Evolutionary conservation across 2,329 filamentous ascomycete genomes (phyloP).

Genomic region (Colletotrichum cuscutae): DNA sequence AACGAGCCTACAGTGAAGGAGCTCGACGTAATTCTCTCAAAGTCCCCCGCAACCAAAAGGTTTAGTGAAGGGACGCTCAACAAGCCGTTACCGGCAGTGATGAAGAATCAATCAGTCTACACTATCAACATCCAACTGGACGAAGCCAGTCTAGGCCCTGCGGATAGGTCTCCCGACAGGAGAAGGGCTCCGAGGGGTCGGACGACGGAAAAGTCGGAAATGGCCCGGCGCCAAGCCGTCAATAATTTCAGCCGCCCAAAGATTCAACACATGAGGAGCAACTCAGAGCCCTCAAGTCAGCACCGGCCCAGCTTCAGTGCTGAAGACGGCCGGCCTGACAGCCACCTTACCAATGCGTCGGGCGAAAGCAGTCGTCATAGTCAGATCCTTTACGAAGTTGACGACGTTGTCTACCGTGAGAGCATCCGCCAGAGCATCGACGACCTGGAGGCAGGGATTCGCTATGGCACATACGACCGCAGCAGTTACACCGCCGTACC

Average conservation of each 20-base stretch:
- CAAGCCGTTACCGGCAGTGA: conserved; percentile 43
- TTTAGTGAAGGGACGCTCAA: conserved; percentile 36
- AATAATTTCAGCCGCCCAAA: conserved; percentile 29
- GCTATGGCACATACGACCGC: conserved; percentile 2
- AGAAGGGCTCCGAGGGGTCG: neutral
- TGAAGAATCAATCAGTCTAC: conserved; percentile 30
- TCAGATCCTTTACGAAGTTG: conserved; percentile 16
- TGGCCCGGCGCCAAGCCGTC: neutral
- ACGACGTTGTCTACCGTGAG: conserved; percentile 5
- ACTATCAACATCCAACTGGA: conserved; percentile 34
- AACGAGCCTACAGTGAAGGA: neutral
- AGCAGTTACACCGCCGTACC: conserved; percentile 1
- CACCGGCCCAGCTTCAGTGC: conserved; percentile 8
- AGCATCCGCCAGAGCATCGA: conserved; percentile 19
- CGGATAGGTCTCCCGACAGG: conserved; percentile 31
- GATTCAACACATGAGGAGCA: neutral
- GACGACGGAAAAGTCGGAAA: neutral
- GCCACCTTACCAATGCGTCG: neutral
- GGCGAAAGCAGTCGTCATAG: conserved; percentile 18
- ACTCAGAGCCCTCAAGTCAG: conserved; percentile 6
- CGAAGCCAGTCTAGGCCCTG: conserved; percentile 15
- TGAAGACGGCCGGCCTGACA: neutral
- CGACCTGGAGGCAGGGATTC: conserved; percentile 1
- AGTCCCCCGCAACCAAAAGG: neutral
- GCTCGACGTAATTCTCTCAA: neutral